Evolutionary conservation across 768 basidiomycete genomes (phyloP).

Genomic region (Russula ochroleuca): DNA sequence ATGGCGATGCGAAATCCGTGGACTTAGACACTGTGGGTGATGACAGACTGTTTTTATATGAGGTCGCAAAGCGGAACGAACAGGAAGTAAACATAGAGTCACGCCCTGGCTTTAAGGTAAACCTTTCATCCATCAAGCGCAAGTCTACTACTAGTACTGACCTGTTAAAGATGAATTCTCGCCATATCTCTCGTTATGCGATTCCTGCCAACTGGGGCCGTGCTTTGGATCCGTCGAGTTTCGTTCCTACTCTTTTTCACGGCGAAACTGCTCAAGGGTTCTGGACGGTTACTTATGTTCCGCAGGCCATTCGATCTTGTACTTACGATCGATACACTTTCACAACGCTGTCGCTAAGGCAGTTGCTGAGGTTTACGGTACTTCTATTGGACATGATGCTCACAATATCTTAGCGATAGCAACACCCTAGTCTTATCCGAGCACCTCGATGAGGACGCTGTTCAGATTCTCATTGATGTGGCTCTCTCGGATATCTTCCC

Average conservation of each 20-base stretch:
- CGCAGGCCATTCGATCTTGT: not conserved
- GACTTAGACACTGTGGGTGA: too few species aligned
- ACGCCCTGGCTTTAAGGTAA: constrained; percentile 47
- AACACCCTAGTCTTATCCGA: constrained; percentile 5
- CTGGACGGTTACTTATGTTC: constrained; percentile 1
- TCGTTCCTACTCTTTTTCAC: constrained; percentile 5
- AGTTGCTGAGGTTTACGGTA: not conserved
- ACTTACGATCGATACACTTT: not conserved
- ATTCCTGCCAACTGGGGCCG: not conserved
- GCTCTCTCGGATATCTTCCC: not conserved
- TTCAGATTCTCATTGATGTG: constrained; percentile 1
- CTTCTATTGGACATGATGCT: not conserved
- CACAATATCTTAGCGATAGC: not conserved
- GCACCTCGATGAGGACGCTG: not conserved
- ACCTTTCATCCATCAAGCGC: not conserved
- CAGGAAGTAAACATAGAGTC: too few species aligned
- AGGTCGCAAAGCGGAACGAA: too few species aligned
- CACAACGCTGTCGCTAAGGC: not conserved
- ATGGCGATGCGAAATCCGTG: constrained; percentile 27
- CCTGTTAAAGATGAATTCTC: constrained; percentile 1
- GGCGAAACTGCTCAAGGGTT: constrained; percentile 28
- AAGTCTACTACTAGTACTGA: constrained; percentile 1
- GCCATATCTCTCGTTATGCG: not conserved
- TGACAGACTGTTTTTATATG: too few species aligned
- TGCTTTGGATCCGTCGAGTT: not conserved